Evolutionary conservation across 306 rosid species (phyloP).

Genomic region (Neltuma alba): DNA sequence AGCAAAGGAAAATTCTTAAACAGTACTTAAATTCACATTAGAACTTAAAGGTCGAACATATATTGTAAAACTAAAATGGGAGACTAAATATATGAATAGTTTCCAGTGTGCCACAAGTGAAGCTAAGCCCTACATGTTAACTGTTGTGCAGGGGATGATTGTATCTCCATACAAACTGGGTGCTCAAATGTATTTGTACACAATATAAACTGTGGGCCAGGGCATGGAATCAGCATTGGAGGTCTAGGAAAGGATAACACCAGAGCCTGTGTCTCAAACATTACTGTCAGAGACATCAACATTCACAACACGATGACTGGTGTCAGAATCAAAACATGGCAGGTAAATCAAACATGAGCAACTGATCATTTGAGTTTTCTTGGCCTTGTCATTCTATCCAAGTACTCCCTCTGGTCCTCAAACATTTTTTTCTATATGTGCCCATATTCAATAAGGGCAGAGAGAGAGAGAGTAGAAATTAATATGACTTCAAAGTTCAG

Average conservation of each 20-base stretch:
- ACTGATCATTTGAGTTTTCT: neutral
- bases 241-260: slow-evolving; percentile 61
- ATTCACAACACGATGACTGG: slow-evolving; percentile 74
- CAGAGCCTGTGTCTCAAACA: slow-evolving; percentile 77
- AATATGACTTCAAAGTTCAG: too few relatives aligned
- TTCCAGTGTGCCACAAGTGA: slow-evolving; percentile 4
- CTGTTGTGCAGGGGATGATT: slow-evolving; percentile 62
- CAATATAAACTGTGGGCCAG: slow-evolving; percentile 75
- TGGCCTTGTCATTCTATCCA: neutral
- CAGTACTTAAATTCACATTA: neutral
- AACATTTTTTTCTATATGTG: too few relatives aligned
- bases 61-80: neutral
- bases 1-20: neutral
- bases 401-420: too few relatives aligned
- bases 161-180: slow-evolving; percentile 77
- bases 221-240: slow-evolving; percentile 49
- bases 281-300: slow-evolving; percentile 61
- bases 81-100: neutral
- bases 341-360: neutral
- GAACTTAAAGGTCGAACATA: neutral
- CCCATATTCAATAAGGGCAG: too few relatives aligned
- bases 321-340: slow-evolving; percentile 74
- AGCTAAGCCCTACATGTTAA: slow-evolving; percentile 5
- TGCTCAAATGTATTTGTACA: slow-evolving; percentile 70
- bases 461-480: too few relatives aligned